These are phyloP conservation scores for Claviceps sp. DNA, from an alignment of 2,329 filamentous ascomycete genomes.

Conservation along the genomic window DNA sequence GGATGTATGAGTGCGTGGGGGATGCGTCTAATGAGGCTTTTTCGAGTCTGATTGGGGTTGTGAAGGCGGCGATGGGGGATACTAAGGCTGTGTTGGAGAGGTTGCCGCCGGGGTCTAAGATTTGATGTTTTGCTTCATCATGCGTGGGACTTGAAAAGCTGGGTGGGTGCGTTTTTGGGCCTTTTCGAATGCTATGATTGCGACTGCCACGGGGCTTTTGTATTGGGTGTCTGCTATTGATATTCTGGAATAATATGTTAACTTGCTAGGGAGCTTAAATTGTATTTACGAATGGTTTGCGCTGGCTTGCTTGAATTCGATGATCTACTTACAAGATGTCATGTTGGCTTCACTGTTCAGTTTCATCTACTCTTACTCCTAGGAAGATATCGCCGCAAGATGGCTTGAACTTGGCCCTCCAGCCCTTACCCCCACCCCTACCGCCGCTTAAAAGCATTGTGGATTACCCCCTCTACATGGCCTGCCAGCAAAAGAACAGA, in stretches of 20 bases:
- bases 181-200: not conserved
- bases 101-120: conserved; percentile 45
- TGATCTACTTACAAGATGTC: too few relatives aligned
- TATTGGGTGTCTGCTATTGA: too few relatives aligned
- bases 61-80: conserved; percentile 61
- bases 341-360: too few relatives aligned
- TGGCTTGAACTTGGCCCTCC: too few relatives aligned
- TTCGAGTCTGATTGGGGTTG: conserved; percentile 55
- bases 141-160: not conserved
- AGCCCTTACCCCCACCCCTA: too few relatives aligned
- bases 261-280: too few relatives aligned
- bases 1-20: conserved; percentile 78
- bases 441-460: not conserved
- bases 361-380: too few relatives aligned
- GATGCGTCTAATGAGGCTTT: conserved; percentile 67
- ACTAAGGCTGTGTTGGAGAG: conserved; percentile 57
- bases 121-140: conserved; percentile 18
- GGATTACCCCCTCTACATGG: not conserved
- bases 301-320: too few relatives aligned
- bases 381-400: too few relatives aligned
- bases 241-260: too few relatives aligned
- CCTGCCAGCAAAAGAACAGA: not conserved
- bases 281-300: too few relatives aligned
- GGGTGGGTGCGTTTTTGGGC: not conserved
- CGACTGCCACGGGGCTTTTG: not conserved